Evolutionary conservation across 176 grass and related monocot species (phyloP), one percentile per base, ranked within the genome.

Genomic region (Oryza coarctata): DNA sequence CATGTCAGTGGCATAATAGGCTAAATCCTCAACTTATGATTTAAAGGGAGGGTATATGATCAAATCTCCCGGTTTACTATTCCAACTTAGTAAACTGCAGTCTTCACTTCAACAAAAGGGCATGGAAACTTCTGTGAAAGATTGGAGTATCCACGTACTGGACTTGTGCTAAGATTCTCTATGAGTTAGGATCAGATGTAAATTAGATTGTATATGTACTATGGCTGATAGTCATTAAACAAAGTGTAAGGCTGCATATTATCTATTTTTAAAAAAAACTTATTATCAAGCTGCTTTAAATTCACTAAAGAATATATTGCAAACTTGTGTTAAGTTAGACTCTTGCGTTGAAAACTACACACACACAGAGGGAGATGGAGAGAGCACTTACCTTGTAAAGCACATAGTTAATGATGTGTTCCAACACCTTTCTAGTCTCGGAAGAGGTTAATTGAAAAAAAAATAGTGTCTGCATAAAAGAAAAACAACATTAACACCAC

Each of bases 401-500:
- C 74, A 83, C 80, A 83, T 76, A 78, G 77, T 88, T 90, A 90
- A 90, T 83, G 17, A 90, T 70, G 63, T 90, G 60, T 82, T 87
- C 88, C 88, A 86, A 79, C 39, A 90, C 80, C 83, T 87, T 90
- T 79, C 84, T 78, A 68, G 88, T 90, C 88, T 90, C 88, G 41
- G 66, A 64, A 40, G 88, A 83, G 74, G 84, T 86, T 79, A 90
- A 82, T 41, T 50, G 74, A 73, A 86, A 84, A 90, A 90, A 90
- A 87, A 90, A 83, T 27, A 90, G 70, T 70, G 84, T 90, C 82
- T 90, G 81, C 86, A 68, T 47, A 64, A 29, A 69, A 89, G 62
- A 68, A 65, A 50, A 82, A 82, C 5, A 82, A 27, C 35, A 58
- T 41, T 45, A 82, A 82, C 3, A 28, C 52, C 38, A 25, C 1